These are phyloP conservation scores for Aureobasidium sp. DNA, from an alignment of 2,329 filamentous ascomycete species.

Conservation along the genomic window DNA sequence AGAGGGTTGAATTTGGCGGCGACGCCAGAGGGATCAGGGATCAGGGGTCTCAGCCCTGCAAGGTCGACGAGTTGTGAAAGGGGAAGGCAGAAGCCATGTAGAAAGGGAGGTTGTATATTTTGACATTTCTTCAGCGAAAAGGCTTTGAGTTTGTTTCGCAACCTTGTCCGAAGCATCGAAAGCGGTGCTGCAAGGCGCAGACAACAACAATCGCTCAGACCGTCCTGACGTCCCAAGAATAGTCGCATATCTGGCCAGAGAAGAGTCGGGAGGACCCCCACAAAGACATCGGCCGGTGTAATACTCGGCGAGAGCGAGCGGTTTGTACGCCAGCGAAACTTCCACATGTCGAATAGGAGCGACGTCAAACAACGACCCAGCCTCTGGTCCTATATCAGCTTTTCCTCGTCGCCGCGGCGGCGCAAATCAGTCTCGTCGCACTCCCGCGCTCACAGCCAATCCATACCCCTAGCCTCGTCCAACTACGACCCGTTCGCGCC, in stretches of 20 bases:
- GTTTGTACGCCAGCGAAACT: not conserved
- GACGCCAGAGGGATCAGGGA: not conserved
- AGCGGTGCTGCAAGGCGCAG: not conserved
- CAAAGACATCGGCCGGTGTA: not conserved
- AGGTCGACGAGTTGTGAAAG: not conserved
- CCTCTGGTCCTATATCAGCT: conserved; percentile 46
- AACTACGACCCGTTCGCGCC: conserved; percentile 32
- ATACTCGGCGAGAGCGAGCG: not conserved
- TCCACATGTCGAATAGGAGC: conserved; percentile 45
- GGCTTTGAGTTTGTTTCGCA: not conserved
- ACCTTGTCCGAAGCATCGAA: not conserved
- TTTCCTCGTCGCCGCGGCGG: conserved; percentile 37
- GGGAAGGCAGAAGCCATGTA: not conserved
- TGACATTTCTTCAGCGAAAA: not conserved
- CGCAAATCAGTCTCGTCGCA: conserved; percentile 41
- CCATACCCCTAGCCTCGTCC: conserved; percentile 14
- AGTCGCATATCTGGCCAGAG: conserved; percentile 6
- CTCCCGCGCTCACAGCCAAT: not conserved
- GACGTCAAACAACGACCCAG: conserved; percentile 40
- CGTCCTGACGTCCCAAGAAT: not conserved
- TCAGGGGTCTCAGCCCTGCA: conserved; percentile 9
- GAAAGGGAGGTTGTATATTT: not conserved
- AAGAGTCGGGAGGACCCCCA: not conserved
- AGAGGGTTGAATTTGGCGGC: not conserved
- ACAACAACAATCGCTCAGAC: not conserved